Evolutionary conservation across 2,329 filamentous ascomycete genomes (phyloP), one percentile per base, ranked within the genome.

Genomic region (Fusarium sp.): DNA sequence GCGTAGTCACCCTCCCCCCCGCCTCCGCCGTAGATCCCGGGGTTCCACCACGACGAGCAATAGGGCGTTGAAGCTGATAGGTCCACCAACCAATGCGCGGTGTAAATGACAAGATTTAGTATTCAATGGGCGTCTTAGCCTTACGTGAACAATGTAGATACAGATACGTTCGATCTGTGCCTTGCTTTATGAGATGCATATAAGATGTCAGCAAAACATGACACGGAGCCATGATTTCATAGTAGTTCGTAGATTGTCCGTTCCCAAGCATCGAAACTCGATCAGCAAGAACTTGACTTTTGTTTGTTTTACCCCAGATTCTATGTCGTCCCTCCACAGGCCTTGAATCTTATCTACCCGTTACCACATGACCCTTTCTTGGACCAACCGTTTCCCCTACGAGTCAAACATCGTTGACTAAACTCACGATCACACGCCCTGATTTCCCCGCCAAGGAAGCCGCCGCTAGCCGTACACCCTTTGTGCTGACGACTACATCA

Each of bases 391-490:
- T 71, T 70, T 43, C 65, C 59, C 43, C 53, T 65, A 65, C 65
- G 54, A 72, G 69, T 65, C 63, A 49, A 69, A 63, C 57, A 40
- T 46, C 44, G n/a, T 69, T 47, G 54, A 69, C 70, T 74, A 66
- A 69, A 62, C 38, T 74, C 57, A 42, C 58, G 38, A 75, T 75
- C 73, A 75, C 73, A 75, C 73, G 73, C 73, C 71, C 71, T 68
- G 40, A 35, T 68, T 67, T 63, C 62, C 63, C 63, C 60, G 68
- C 71, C 61, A 74, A 60, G 44, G 49, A 65, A 68, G 73, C 69
- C 73, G 74, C 71, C 74, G 52, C 63, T 76, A 76, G 62, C 74
- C 74, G 74, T 76, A 73, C 69, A 68, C 73, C 71, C 60, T 63
- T 50, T 52, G 47, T 44, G 52, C 64, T 70, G 67, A 57, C 71